Percentiles rank a stretch among this genome's conserved stretches.
phyloP scores from a whole-genome alignment of 2,329 filamentous ascomycete genomes.

The Neofusicoccum kwambonambiense region DNA sequence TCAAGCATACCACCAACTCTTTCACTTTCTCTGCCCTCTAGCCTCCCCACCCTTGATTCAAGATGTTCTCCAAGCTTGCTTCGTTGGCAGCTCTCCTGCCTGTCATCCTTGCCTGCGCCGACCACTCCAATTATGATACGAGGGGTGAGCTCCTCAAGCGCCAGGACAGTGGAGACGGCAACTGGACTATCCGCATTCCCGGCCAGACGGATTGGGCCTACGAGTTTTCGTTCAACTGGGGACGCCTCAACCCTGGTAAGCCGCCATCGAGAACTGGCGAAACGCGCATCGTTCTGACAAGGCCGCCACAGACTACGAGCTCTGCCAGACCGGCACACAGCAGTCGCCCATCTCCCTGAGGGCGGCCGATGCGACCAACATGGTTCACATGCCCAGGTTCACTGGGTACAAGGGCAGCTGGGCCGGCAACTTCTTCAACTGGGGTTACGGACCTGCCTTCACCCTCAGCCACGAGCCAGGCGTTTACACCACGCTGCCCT shows the following conservation, averaged over 20 bases:
- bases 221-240: conserved; percentile 44
- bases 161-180: background rate
- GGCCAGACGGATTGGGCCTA: conserved; percentile 30
- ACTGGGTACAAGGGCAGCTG: conserved; percentile 37
- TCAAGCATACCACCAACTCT: background rate
- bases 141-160: background rate
- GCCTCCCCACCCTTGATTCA: background rate
- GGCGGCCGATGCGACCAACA: conserved; percentile 41
- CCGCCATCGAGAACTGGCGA: background rate
- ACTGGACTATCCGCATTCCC: background rate
- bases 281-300: background rate
- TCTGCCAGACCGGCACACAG: conserved; percentile 52
- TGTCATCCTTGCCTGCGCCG: background rate
- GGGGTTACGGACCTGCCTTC: conserved; percentile 51
- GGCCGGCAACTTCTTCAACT: conserved; percentile 47
- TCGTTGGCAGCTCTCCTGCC: background rate
- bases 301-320: conserved; percentile 35
- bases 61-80: background rate
- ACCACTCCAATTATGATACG: background rate
- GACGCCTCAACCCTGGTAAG: conserved; percentile 33
- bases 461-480: conserved; percentile 36
- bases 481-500: conserved; percentile 41
- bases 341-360: conserved; percentile 51
- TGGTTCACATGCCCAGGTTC: conserved; percentile 43
- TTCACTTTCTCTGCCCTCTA: background rate